Conservation (phyloP, 2,329 filamentous ascomycete genomes). For the Boeremia lycopersici region DNA sequence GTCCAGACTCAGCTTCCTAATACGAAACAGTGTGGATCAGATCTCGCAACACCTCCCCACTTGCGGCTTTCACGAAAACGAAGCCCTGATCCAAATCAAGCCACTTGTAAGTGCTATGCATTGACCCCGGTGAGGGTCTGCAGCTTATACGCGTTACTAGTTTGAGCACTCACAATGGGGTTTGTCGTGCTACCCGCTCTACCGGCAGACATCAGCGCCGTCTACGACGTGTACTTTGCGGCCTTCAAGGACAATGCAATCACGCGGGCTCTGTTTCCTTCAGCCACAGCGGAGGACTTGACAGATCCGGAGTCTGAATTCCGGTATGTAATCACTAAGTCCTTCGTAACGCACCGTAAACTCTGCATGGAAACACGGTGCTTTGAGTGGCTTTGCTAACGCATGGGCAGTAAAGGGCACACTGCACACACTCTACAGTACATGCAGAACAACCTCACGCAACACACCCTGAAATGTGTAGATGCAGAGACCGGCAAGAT, state of each 20-base stretch:
- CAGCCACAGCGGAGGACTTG: conserved; percentile 26
- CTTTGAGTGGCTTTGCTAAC: conserved; percentile 6
- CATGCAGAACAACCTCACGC: conserved; percentile 47
- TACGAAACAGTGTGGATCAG: neutral
- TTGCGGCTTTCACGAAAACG: neutral
- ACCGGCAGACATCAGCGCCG: conserved; percentile 53
- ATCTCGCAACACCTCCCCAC: conserved; percentile 1
- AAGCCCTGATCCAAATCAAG: neutral
- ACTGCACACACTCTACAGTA: conserved; percentile 50
- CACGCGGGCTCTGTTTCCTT: conserved; percentile 53
- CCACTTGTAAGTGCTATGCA: conserved; percentile 4
- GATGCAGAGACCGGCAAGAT: conserved; percentile 53
- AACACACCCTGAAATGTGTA: conserved; percentile 57
- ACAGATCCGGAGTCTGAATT: conserved; percentile 30
- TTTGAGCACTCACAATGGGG: conserved; percentile 21
- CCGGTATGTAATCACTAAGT: conserved; percentile 18
- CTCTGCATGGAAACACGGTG: neutral
- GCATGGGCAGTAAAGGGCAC: conserved; percentile 47
- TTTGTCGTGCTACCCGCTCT: conserved; percentile 54
- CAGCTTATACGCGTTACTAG: conserved; percentile 2
- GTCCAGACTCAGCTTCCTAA: neutral
- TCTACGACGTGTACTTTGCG: conserved; percentile 57
- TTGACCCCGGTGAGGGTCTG: neutral
- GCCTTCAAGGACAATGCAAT: conserved; percentile 54
- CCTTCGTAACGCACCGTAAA: neutral